These are phyloP conservation scores for Lentinula lateritia DNA, from an alignment of 768 basidiomycete species.

Conservation along the genomic window DNA sequence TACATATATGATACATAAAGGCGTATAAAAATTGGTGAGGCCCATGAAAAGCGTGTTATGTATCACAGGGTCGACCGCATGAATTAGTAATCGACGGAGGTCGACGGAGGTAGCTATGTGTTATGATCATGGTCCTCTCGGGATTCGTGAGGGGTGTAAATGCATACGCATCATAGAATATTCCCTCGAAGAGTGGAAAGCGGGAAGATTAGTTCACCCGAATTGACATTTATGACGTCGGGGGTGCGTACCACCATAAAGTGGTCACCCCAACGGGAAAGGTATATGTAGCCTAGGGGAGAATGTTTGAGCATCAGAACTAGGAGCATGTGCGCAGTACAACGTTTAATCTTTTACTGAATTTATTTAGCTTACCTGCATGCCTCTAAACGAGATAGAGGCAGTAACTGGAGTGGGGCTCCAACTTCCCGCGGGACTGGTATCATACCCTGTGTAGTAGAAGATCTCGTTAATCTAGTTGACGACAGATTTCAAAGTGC, in stretches of 20 bases:
- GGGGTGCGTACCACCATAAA: constrained; percentile 12
- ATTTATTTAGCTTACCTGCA: constrained; percentile 27
- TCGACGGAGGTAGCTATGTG: background rate
- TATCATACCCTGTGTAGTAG: constrained; percentile 21
- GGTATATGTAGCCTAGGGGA: constrained; percentile 33
- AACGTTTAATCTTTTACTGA: background rate
- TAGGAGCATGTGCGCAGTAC: constrained; percentile 1
- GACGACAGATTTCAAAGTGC: background rate
- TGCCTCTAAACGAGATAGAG: constrained; percentile 45
- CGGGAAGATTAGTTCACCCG: too few species aligned
- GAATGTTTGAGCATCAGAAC: background rate
- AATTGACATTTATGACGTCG: background rate
- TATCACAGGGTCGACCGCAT: background rate
- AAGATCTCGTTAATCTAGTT: background rate
- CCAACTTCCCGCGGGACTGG: constrained; percentile 28
- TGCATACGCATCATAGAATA: background rate
- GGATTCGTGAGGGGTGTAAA: background rate
- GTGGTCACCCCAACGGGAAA: constrained; percentile 45
- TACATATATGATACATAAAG: background rate
- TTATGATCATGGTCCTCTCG: background rate
- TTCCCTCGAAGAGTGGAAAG: background rate
- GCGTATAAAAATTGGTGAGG: background rate
- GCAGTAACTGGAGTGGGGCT: constrained; percentile 32
- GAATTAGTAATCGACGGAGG: too few species aligned
- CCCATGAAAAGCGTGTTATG: background rate